Evolutionary conservation across 495 filamentous ascomycete genomes (phyloP), one percentile per base, ranked within the genome.

Genomic region (Penicillium daleae): DNA sequence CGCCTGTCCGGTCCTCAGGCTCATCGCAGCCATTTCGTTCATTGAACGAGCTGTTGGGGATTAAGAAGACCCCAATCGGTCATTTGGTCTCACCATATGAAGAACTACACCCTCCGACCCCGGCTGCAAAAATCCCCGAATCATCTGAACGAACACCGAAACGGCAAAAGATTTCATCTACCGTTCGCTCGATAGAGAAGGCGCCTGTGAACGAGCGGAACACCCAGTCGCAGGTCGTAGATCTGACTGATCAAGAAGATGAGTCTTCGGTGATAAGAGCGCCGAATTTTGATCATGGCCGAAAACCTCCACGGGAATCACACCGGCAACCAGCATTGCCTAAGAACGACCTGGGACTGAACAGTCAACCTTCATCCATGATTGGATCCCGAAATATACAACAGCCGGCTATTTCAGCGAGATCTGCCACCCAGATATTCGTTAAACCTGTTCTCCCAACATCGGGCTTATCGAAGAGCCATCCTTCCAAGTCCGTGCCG

Each of bases 41-140:
- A 1, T 73, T 89, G 32, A 86, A 86, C 62, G 80, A 84, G 31
- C 65, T 88, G 7, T 74, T 89, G 19, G 85, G 85, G 0, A 85
- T 82, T n/a, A 80, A 78, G 17, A 83, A 75, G 60, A 80, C 82
- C 0, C 76, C 76, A 7, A 69, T 78, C 46, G 79, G 79, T 1
- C 82, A 80, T 66, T 71, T 79, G 9, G 64, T 68, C 32, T 83
- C 83, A n/a, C 83, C 85, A 0, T 82, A 80, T 64, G 84, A 85
- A 50, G 61, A 78, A 35, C 69, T 79, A 10, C 65, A 78, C 40
- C 44, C 52, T 6, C 39, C 59, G 27, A 46, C 6, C 17, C 48
- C 51, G 1, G 2, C 32, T 10, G 3, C 51, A n/a, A 68, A 67
- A 9, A 57, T 56, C 17, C 53, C 59, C 9, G 69, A 73, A 50